Conservation (phyloP, 2,329 filamentous ascomycete species). For the Cladosporium sp. region DNA sequence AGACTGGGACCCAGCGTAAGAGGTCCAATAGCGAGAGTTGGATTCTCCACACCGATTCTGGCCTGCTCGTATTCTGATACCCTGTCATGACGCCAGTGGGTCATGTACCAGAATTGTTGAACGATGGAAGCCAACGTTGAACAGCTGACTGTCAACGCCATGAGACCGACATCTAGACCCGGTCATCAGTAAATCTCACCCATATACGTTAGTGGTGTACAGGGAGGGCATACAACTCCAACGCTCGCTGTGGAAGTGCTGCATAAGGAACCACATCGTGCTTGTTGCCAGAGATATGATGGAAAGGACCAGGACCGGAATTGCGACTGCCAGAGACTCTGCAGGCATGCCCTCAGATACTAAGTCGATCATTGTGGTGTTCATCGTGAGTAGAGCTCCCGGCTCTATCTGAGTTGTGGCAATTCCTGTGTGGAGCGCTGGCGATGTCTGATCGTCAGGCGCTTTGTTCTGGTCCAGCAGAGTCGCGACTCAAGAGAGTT, state of each 20-base stretch:
- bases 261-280: constrained; percentile 13
- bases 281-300: constrained; percentile 15
- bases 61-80: constrained; percentile 16
- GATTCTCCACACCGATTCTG: constrained; percentile 9
- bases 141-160: constrained; percentile 14
- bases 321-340: background rate
- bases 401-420: background rate
- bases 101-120: constrained; percentile 17
- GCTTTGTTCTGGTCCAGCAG: background rate
- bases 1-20: constrained; percentile 17
- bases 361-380: background rate
- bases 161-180: constrained; percentile 15
- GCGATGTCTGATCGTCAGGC: background rate
- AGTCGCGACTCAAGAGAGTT: background rate
- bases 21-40: constrained; percentile 17
- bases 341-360: background rate
- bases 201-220: background rate
- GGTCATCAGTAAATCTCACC: background rate
- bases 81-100: constrained; percentile 13
- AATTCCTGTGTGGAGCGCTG: background rate
- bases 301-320: constrained; percentile 16
- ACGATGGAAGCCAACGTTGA: constrained; percentile 14
- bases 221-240: constrained; percentile 1
- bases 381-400: background rate
- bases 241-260: constrained; percentile 15